Base-by-base conservation (phyloP, 2,329 filamentous ascomycete species). In the Fusarium miscanthi region DNA sequence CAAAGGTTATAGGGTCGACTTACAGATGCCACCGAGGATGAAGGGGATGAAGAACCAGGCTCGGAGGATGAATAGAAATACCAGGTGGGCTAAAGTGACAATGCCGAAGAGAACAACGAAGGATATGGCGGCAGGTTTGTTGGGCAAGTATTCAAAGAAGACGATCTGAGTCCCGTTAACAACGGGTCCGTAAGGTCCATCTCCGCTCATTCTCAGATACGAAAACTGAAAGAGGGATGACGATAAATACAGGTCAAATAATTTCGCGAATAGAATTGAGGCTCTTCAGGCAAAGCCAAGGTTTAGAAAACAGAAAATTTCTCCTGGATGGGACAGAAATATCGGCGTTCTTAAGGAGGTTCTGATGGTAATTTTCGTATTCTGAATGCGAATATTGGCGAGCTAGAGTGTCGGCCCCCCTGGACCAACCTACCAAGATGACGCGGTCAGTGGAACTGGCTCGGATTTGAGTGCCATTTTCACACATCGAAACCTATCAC, bases 11-110 rank as follows among this genome's bases (percentile, higher is more conserved):
- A 3, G 8, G 13, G 8, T 25, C 13, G 13, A 12, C 51, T 41
- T 58, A 69, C 57, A 69, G 31, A 69, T 58, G 9, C 66, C 66
- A 30, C 64, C 66, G 1, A 69, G 49, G 16, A 63, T 23, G n/a
- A 69, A 69, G 4, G 64, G 58, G 13, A 58, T 52, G 19, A 69
- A 69, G 57, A 63, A 69, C 64, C 64, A 69, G 6, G 66, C 66
- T 31, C 58, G 64, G 23, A 48, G 37, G 11, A 62, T 16, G 1
- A 49, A 54, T n/a, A 68, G 14, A 1, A 68, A 41, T 16, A 67
- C 19, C 5, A 59, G 10, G 17, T 68, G 56, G 8, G 48, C 46
- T 1, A 42, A 6, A 9, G 63, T 68, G 0, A 1, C 7, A 5
- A 54, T 35, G 4, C 65, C 16, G 4, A 68, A 68, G 2, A 67